phyloP scores from a whole-genome alignment of 2,329 filamentous ascomycete genomes.

The Sphaerostilbella broomeana region DNA sequence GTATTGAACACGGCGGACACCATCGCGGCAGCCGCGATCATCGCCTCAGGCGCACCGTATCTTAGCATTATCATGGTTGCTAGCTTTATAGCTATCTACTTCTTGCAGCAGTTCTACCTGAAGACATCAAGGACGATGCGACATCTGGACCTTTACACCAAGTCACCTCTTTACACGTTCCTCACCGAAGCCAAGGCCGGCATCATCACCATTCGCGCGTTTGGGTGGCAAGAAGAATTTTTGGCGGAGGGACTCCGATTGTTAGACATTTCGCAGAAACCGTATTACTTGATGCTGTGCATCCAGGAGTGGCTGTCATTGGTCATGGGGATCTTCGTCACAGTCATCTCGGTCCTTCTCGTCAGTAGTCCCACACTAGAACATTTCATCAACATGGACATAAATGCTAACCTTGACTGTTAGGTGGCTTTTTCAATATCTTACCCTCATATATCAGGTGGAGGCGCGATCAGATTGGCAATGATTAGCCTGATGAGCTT shows the following conservation, averaged over 20 bases:
- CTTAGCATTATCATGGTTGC: constrained; percentile 35
- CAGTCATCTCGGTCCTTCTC: constrained; percentile 25
- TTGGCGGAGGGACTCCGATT: constrained; percentile 36
- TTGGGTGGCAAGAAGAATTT: constrained; percentile 23
- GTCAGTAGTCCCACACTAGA: no score
- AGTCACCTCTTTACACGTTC: constrained; percentile 37
- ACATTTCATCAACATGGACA: no score
- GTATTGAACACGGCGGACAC: background rate
- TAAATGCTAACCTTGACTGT: no score
- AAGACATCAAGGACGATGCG: constrained; percentile 50
- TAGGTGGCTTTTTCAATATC: constrained; percentile 31
- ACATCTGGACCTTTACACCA: constrained; percentile 47
- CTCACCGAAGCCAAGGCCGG: constrained; percentile 31
- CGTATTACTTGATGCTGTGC: constrained; percentile 34
- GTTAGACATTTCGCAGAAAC: constrained; percentile 26
- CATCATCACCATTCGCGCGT: constrained; percentile 22
- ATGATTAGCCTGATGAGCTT: constrained; percentile 12
- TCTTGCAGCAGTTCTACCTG: constrained; percentile 27
- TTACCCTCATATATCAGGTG: background rate
- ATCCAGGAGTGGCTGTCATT: constrained; percentile 42
- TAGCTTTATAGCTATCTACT: constrained; percentile 14
- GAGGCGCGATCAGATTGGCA: constrained; percentile 10
- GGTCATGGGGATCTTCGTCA: constrained; percentile 32
- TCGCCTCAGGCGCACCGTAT: constrained; percentile 9
- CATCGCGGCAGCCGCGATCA: constrained; percentile 6